phyloP scores from a whole-genome alignment of 768 basidiomycete genomes.

The Imleria badia region DNA sequence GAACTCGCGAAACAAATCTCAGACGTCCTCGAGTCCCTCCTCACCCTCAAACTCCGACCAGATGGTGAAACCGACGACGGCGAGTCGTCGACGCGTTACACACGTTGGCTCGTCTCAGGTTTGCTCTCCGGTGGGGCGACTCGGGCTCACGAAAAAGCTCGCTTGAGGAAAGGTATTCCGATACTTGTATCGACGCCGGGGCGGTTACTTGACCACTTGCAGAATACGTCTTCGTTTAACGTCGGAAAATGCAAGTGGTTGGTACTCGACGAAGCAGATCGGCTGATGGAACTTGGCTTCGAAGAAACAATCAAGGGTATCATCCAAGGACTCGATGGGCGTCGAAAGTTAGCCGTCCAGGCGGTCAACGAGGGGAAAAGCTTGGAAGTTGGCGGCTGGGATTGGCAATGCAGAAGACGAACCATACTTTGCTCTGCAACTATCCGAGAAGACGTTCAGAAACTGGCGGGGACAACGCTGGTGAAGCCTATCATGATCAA shows the following conservation, averaged over 20 bases:
- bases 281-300: constrained; percentile 97
- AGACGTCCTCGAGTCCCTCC: constrained; percentile 83
- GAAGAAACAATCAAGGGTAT: constrained; percentile 94
- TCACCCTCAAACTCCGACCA: constrained; percentile 71
- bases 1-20: constrained; percentile 97
- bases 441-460: constrained; percentile 92
- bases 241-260: constrained; percentile 95
- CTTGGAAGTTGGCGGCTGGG: constrained; percentile 80
- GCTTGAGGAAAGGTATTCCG: constrained; percentile 90
- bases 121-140: constrained; percentile 94
- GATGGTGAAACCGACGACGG: constrained; percentile 54
- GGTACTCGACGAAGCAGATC: constrained; percentile 95
- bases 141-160: constrained; percentile 91
- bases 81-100: constrained; percentile 47
- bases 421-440: constrained; percentile 97
- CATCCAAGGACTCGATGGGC: constrained; percentile 81
- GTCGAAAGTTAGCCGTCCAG: constrained; percentile 66
- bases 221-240: constrained; percentile 91
- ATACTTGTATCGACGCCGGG: constrained; percentile 97
- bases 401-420: constrained; percentile 73
- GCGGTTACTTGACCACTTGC: constrained; percentile 91
- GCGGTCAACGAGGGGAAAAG: constrained; percentile 67
- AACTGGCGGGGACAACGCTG: constrained; percentile 82
- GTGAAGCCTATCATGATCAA: constrained; percentile 82
- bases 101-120: constrained; percentile 93